These are phyloP conservation scores for Raddia distichophylla DNA, from an alignment of 176 grass and related monocot species.

Conservation along the genomic window DNA sequence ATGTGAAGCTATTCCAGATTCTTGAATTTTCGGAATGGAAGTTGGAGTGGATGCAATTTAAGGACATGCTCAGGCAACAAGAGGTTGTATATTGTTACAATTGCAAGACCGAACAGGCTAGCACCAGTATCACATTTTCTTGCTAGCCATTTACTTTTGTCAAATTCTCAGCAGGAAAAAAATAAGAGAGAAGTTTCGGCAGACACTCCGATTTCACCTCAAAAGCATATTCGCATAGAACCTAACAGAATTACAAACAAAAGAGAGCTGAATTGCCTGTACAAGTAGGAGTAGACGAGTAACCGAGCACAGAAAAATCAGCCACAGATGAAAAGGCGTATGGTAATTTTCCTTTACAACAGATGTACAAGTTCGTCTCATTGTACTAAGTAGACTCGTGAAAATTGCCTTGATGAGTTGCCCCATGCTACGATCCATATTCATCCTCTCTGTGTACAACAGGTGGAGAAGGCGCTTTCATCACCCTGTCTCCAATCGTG, in stretches of 20 bases:
- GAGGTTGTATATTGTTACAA: background rate
- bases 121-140: background rate
- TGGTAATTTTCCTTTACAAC: conserved; percentile 39
- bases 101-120: background rate
- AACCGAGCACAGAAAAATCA: background rate
- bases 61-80: background rate
- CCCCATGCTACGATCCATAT: background rate
- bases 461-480: conserved; percentile 50
- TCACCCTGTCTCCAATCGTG: conserved; percentile 1
- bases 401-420: background rate
- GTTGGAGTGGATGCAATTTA: background rate
- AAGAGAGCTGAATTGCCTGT: background rate
- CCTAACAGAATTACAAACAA: background rate
- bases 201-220: background rate
- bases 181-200: background rate
- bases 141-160: background rate
- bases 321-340: background rate
- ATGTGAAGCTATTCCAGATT: background rate
- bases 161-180: background rate
- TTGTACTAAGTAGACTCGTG: background rate
- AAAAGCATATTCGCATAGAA: background rate
- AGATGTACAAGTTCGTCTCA: conserved; percentile 30
- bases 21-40: background rate
- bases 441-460: conserved; percentile 42
- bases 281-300: background rate